Base-by-base conservation (phyloP, 2,329 filamentous ascomycete species). In the Cladosporium austrohemisphaericum region DNA sequence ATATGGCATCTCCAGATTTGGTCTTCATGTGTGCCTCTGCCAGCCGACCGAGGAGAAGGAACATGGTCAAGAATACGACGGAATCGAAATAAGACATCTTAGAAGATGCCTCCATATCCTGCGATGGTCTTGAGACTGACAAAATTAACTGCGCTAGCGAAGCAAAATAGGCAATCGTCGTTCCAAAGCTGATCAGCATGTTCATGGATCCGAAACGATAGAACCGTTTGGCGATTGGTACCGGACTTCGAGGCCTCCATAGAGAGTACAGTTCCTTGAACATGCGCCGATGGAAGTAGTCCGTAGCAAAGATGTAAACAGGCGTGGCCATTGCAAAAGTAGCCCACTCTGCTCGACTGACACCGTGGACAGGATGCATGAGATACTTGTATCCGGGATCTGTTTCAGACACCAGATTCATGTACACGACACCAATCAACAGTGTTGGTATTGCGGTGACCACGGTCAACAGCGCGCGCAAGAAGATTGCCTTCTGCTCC, bases 181-280 rank as follows among this genome's bases (percentile, higher is more conserved):
- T 95, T 5, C 90, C 91, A 2, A 95, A 76, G 6, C 86, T 93
- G 69, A 96, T 91, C 52, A 96, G 78, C 72, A 94, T 85, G 64
- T 95, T 95, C 91, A 96, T 96, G 71, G 90, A 95, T 7, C 91
- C 91, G 61, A 96, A 96, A n/a, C 86, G 83, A 66, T 90, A 89
- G 62, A 96, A 91, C 11, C 91, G 77, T 57, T 85, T 79, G 13
- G 87, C 59, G 3, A 94, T 65, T 0, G 88, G 86, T 1, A 84
- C 84, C 29, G 78, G 80, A 63, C 88, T 95, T 22, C 82, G 80
- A 2, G 73, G 81, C 18, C 85, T 78, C 91, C 91, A 96, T 55
- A 95, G 74, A 0, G 83, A 77, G 53, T 76, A 76, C 10, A 96
- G 71, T 60, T 95, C 91, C 64, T 90, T 93, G 57, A 90, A 65